Percentiles rank a stretch among this genome's conserved stretches.
These are phyloP conservation scores for Clarireedia hainanense DNA, from an alignment of 2,329 filamentous ascomycete genomes.

Conservation along the genomic window DNA sequence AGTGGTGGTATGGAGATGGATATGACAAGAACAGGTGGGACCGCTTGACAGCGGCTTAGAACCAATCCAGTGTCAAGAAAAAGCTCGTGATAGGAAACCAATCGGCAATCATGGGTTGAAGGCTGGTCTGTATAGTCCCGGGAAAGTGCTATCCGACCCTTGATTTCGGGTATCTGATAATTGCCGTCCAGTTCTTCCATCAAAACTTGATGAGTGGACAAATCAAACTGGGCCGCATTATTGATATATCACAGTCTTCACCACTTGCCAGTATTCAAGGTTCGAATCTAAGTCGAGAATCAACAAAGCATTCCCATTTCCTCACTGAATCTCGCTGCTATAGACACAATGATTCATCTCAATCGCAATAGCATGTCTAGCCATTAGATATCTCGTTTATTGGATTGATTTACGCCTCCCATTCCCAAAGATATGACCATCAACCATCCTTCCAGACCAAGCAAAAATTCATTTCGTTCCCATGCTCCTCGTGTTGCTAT, in stretches of 20 bases:
- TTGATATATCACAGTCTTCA: not conserved
- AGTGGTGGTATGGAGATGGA: too few relatives aligned
- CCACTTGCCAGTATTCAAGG: not conserved
- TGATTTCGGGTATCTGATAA: too few relatives aligned
- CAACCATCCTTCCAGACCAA: slow-evolving; percentile 5
- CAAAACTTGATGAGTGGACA: too few relatives aligned
- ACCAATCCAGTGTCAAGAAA: too few relatives aligned
- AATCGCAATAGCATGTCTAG: slow-evolving; percentile 4
- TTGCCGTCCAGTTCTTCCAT: too few relatives aligned
- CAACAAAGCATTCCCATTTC: slow-evolving; percentile 8
- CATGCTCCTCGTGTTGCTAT: slow-evolving; percentile 7
- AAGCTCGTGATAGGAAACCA: too few relatives aligned
- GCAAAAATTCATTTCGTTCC: slow-evolving; percentile 8
- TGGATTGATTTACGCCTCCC: slow-evolving; percentile 5
- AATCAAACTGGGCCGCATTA: too few relatives aligned
- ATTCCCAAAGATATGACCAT: slow-evolving; percentile 7
- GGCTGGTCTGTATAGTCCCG: too few relatives aligned
- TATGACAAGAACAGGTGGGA: too few relatives aligned
- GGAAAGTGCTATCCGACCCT: too few relatives aligned
- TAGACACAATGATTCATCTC: slow-evolving; percentile 6
- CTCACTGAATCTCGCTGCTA: slow-evolving; percentile 8
- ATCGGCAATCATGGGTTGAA: too few relatives aligned
- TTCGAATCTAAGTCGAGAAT: not conserved
- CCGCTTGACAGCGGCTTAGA: too few relatives aligned
- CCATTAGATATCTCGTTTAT: slow-evolving; percentile 2